phyloP scores from a whole-genome alignment of 345 rosid species.

The Murraya koenigii region DNA sequence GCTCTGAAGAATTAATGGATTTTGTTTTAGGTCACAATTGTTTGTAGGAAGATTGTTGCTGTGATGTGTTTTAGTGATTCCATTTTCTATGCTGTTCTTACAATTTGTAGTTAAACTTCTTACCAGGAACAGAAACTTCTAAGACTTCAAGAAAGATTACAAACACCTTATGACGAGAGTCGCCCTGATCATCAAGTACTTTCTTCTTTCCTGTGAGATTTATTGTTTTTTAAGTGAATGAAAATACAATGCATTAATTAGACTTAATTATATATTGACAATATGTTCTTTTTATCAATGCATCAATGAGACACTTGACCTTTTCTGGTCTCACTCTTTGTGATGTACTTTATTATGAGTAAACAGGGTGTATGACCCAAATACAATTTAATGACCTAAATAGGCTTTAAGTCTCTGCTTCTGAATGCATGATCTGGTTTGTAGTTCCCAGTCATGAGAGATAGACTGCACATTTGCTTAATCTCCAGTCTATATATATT shows the following conservation, averaged over 20 bases:
- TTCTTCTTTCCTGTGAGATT: conserved; percentile 12
- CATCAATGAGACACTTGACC: background rate
- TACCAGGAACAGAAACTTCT: conserved; percentile 72
- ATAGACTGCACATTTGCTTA: conserved; percentile 5
- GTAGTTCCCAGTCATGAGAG: background rate
- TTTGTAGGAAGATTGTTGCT: background rate
- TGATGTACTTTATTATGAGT: background rate
- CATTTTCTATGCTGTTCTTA: background rate
- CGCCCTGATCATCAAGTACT: conserved; percentile 84
- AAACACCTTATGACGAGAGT: conserved; percentile 75
- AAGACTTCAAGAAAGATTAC: conserved; percentile 74
- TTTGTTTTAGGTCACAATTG: background rate
- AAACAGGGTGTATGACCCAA: background rate
- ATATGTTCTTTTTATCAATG: background rate
- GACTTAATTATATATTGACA: background rate
- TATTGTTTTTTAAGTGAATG: background rate
- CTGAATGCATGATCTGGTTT: background rate
- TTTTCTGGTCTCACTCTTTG: background rate
- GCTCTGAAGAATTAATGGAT: background rate
- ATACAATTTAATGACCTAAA: background rate
- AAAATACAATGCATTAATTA: background rate
- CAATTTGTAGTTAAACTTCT: conserved; percentile 13
- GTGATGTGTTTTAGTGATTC: background rate
- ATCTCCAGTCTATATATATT: background rate
- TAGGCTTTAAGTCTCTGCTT: conserved; percentile 3